Evolutionary conservation across 2,329 filamentous ascomycete genomes (phyloP), one percentile per base, ranked within the genome.

Genomic region (Claviceps purpurea): DNA sequence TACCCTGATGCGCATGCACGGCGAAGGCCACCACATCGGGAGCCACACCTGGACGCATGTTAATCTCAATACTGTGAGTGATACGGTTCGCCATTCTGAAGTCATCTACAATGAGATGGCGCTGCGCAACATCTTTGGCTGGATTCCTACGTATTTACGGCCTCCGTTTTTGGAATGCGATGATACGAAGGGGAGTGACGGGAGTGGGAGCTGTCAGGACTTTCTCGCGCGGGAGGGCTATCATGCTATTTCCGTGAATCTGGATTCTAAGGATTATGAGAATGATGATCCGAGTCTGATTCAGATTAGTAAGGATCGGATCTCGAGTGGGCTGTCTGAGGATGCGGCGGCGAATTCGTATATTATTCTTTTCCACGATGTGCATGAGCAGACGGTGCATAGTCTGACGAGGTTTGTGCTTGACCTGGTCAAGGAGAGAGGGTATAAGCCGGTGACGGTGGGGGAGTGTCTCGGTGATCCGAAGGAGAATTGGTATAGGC

Each of bases 261-360:
- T 82, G 13, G 79, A 83, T 60, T 82, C 79, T 16, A 75, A 80
- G 56, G 79, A 82, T 63, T 82, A 78, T 60, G 67, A 76, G 58
- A 73, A 79, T 57, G 69, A 73, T 52, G 66, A 65, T 8, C 69
- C 76, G 2, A 64, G 72, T 43, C 69, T 72, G 55, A 79, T 81
- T 56, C 65, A 71, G 54, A 4, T 11, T 61, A 66, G 30, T 72
- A 71, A 77, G 56, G 59, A 65, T 11, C 61, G 60, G 7, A 70
- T 65, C 53, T 61, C 61, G n/a, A 50, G 61, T 3, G 62, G 61
- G 14, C 60, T 70, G 16, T 76, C 72, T 37, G 52, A 56, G 0
- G 53, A 61, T 24, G 48, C 65, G 1, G 50, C 50, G 0, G 54
- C 47, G 5, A 62, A 65, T 38, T 61, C 63, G 50, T 78, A 74